Base-by-base conservation (phyloP, 2,329 filamentous ascomycete species). In the Penicillium nordicum region DNA sequence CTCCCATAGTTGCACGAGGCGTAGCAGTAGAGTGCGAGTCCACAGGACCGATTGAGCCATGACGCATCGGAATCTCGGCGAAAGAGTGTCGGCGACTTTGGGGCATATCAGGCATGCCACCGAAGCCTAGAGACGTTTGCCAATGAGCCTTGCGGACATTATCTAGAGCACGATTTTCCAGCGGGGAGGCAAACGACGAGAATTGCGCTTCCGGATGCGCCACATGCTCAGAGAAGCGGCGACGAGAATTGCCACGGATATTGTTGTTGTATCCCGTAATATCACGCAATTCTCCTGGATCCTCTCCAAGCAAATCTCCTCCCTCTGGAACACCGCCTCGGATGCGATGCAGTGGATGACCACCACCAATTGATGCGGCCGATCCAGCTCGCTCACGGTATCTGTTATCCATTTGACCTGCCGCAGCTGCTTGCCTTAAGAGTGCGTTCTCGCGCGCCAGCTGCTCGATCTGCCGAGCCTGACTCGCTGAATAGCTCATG, bases 11-110 rank as follows among this genome's bases (percentile, higher is more conserved):
- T 71, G 64, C 71, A 63, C 57, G 72, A 67, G 49, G 75, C 70
- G 64, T 59, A 8, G 55, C 58, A 16, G 60, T 53, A 8, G 55
- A 43, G 29, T 62, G 61, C 2, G 60, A 57, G 36, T 66, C 64
- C 40, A 57, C 41, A 9, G 62, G 58, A 51, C 74, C 68, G 47
- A 79, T 69, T 11, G 78, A 80, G 29, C 68, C 67, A 50, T 80
- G 76, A 41, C 79, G 73, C 36, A 78, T 76, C 11, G 79, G 77
- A 42, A 80, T 76, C 58, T 80, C 78, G 29, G 78, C 79, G 57
- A 81, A 80, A 16, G 79, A 80, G 63, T 81, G 79, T 21, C 79
- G 77, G 37, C 79, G 76, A 60, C 79, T 80, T 60, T 80, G 78
- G 30, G 79, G 74, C 25, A 75, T 68, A 57, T 80, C 78, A 34